Evolutionary conservation across 257 asterid genomes (phyloP), one percentile per base, ranked within the genome.

Genomic region (Cynanchum wilfordii): DNA sequence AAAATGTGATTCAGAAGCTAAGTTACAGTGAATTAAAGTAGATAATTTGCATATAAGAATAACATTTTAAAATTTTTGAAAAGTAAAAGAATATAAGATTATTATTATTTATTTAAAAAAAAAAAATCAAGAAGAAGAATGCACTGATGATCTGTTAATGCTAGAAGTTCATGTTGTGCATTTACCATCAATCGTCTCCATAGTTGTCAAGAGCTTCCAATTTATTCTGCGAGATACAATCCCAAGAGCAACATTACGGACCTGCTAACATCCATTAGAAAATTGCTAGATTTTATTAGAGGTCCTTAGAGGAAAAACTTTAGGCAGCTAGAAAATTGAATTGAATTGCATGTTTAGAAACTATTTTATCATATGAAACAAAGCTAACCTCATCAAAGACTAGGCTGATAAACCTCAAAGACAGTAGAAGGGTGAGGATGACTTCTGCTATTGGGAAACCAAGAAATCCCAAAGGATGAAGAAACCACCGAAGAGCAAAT

Each of bases 361-460:
- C 40, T 24, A 56, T 59, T 47, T 6, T 40, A 40, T 51, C 13
- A 42, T n/a, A 4, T n/a, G 3, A 44, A 30, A 62, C 5, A 19
- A 58, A 76, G 78, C 84, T 77, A 79, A 92, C 99, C 96, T 95
- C 98, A 78, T 95, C 99, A 81, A 95, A 92, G 74, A 95, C 99
- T 44, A 95, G 86, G 81, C 70, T 90, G 82, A 95, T 89, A 85
- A 95, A 95, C 79, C 99, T 80, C 78, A 95, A 83, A 10, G 98
- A 95, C 71, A 94, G 90, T 44, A 94, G 81, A 68, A 92, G 93
- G 38, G 97, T 92, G n/a, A 95, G 88, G 82, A 95, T 89, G 82
- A 95, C 87, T 84, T 95, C 99, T 50, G 93, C 86, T 71, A 92
- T 96, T 19, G 98, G 99, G 64, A 87, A 87, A 58, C 97, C 97